phyloP scores from a whole-genome alignment of 2,329 filamentous ascomycete species.

The Diplodia scrobiculata region DNA sequence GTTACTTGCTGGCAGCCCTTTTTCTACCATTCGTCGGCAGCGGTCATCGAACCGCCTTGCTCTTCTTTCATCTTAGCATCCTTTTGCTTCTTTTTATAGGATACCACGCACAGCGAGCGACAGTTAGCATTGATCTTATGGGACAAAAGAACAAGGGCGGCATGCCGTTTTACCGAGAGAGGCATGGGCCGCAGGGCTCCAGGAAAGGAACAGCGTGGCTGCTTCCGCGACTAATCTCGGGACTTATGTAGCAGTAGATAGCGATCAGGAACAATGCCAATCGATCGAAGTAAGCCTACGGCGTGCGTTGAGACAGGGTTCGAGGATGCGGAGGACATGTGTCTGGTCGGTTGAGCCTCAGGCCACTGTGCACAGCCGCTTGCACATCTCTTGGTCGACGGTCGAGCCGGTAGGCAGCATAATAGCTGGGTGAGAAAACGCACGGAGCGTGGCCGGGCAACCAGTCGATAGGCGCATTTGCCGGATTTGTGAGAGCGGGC shows the following conservation, averaged over 20 bases:
- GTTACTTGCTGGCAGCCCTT: slow-evolving; percentile 5
- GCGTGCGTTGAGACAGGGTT: slow-evolving; percentile 6
- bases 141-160: slow-evolving; percentile 18
- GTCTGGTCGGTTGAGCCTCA: slow-evolving; percentile 13
- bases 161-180: slow-evolving; percentile 26
- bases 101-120: slow-evolving; percentile 29
- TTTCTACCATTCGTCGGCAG: slow-evolving; percentile 12
- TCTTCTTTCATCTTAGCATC: slow-evolving; percentile 3
- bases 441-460: slow-evolving; percentile 12
- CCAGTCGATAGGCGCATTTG: slow-evolving; percentile 14
- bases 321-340: slow-evolving; percentile 10
- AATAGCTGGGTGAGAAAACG: background rate
- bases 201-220: slow-evolving; percentile 12
- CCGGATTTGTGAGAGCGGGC: slow-evolving; percentile 2
- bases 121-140: slow-evolving; percentile 25
- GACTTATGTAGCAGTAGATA: slow-evolving; percentile 29
- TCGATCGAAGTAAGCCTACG: slow-evolving; percentile 1
- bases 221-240: slow-evolving; percentile 14
- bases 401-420: background rate
- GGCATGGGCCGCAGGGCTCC: slow-evolving; percentile 17
- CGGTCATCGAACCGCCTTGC: background rate
- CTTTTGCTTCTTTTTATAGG: slow-evolving; percentile 7
- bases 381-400: background rate
- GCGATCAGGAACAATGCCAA: slow-evolving; percentile 26
- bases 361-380: slow-evolving; percentile 3